Conservation (phyloP, 805 yeast species). For the Ogataea trehalophila region DNA sequence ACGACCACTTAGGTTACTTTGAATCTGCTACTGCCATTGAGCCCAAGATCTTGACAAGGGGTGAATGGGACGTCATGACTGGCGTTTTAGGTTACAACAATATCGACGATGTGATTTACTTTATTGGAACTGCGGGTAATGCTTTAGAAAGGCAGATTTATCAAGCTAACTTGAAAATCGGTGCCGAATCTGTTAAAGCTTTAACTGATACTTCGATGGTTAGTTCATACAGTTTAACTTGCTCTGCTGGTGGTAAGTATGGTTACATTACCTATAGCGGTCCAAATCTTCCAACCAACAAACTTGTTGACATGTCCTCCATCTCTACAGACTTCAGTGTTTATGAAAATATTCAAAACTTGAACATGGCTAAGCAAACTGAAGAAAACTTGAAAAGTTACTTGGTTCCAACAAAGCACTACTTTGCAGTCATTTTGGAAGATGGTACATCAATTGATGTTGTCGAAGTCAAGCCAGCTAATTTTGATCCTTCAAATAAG, state of each 20-base stretch:
- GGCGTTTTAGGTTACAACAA: slow-evolving; percentile 45
- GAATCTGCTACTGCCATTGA: slow-evolving; percentile 36
- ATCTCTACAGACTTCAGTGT: slow-evolving; percentile 10
- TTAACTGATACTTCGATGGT: slow-evolving; percentile 32
- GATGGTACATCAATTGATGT: slow-evolving; percentile 43
- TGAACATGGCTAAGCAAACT: slow-evolving; percentile 8
- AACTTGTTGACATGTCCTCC: slow-evolving; percentile 29
- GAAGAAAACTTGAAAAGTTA: slow-evolving; percentile 25
- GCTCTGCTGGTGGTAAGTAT: slow-evolving; percentile 56
- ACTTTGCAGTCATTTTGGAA: slow-evolving; percentile 24
- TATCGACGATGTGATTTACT: slow-evolving; percentile 45
- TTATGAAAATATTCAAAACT: slow-evolving; percentile 9
- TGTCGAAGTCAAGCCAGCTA: slow-evolving; percentile 58
- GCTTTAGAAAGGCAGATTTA: slow-evolving; percentile 57
- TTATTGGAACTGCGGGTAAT: slow-evolving; percentile 51
- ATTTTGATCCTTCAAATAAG: slow-evolving; percentile 38
- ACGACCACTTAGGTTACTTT: slow-evolving; percentile 61
- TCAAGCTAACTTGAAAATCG: slow-evolving; percentile 36
- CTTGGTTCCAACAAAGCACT: slow-evolving; percentile 49
- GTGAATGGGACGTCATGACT: slow-evolving; percentile 49
- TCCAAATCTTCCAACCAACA: slow-evolving; percentile 45
- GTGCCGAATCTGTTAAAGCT: slow-evolving; percentile 14
- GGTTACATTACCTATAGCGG: slow-evolving; percentile 42
- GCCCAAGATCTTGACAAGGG: slow-evolving; percentile 41
- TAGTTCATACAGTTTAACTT: slow-evolving; percentile 45